Percentiles rank a stretch among this genome's conserved stretches.
Conservation (phyloP, 192 early-diverging fungal genomes). For the Phycomyces nitens region DNA sequence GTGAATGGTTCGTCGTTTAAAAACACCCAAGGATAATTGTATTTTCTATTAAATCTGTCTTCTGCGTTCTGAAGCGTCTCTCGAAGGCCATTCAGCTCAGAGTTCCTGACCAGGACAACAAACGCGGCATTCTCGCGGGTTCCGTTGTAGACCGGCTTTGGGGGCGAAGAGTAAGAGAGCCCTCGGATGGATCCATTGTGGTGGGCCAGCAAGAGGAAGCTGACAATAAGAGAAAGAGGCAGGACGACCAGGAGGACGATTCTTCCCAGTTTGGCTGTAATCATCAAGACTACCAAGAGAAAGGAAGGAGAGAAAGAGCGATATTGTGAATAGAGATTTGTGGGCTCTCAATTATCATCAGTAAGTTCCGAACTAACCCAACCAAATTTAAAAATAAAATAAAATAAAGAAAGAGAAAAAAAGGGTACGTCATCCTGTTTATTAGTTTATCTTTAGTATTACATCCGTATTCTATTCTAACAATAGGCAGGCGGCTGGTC, state of each 20-base stretch:
- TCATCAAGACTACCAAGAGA: conserved; percentile 4
- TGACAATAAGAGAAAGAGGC: neutral
- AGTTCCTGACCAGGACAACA: conserved; percentile 74
- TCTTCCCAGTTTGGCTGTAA: conserved; percentile 13
- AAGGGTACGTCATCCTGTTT: neutral
- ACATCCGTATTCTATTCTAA: neutral
- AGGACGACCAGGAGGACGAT: conserved; percentile 7
- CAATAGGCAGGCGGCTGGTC: conserved; percentile 8
- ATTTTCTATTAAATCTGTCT: conserved; percentile 74
- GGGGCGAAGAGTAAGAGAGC: neutral
- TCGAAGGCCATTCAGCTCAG: conserved; percentile 56
- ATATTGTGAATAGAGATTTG: too few relatives aligned
- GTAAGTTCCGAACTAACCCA: neutral
- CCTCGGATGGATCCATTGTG: neutral
- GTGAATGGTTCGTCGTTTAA: conserved; percentile 77
- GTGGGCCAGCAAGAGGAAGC: conserved; percentile 3
- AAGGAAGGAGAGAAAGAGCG: neutral
- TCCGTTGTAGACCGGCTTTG: neutral
- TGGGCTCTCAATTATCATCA: too few relatives aligned
- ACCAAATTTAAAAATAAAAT: neutral
- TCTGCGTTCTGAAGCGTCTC: conserved; percentile 65
- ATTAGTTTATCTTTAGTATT: neutral
- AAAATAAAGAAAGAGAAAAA: neutral
- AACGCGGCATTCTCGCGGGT: conserved; percentile 56
- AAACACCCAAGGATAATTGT: conserved; percentile 85